These are phyloP conservation scores for Clonostachys rosea DNA, from an alignment of 2,329 filamentous ascomycete species.

Conservation along the genomic window DNA sequence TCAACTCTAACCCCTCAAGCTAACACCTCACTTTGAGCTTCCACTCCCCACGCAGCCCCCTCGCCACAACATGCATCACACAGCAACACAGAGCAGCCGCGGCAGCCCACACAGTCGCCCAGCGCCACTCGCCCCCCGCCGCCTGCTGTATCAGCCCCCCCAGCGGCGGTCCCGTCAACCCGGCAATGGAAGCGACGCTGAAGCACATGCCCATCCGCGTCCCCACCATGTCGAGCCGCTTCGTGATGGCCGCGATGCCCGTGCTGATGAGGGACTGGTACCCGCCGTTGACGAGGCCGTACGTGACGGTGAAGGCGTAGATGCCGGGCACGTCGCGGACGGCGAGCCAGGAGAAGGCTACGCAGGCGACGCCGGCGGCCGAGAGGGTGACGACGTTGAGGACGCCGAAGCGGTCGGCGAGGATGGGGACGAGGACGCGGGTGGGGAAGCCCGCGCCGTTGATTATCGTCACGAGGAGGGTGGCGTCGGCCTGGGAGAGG, in stretches of 20 bases:
- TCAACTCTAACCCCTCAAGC: too few relatives aligned
- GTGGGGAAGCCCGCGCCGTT: slow-evolving; percentile 34
- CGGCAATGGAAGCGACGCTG: slow-evolving; percentile 26
- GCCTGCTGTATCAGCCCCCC: slow-evolving; percentile 17
- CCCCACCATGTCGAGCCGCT: slow-evolving; percentile 27
- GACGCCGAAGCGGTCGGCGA: slow-evolving; percentile 28
- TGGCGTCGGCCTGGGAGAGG: slow-evolving; percentile 16
- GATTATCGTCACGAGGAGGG: slow-evolving; percentile 29
- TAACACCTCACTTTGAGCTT: too few relatives aligned
- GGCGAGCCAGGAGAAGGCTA: slow-evolving; percentile 28
- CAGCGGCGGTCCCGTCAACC: slow-evolving; percentile 30
- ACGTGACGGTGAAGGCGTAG: slow-evolving; percentile 26
- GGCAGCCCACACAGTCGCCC: not conserved
- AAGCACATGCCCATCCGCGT: slow-evolving; percentile 36
- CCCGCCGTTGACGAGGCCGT: slow-evolving; percentile 18
- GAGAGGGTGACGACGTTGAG: slow-evolving; percentile 32
- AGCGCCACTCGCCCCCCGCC: not conserved
- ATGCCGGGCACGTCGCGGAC: slow-evolving; percentile 22
- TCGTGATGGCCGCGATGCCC: slow-evolving; percentile 29
- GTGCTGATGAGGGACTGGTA: slow-evolving; percentile 34
- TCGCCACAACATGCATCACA: too few relatives aligned
- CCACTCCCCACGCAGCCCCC: too few relatives aligned
- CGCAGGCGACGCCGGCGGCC: slow-evolving; percentile 18
- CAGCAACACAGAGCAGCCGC: not conserved
- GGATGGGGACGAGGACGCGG: slow-evolving; percentile 25